Base-by-base conservation (phyloP, 331 rosid genomes). In the Acacia pycnantha region DNA sequence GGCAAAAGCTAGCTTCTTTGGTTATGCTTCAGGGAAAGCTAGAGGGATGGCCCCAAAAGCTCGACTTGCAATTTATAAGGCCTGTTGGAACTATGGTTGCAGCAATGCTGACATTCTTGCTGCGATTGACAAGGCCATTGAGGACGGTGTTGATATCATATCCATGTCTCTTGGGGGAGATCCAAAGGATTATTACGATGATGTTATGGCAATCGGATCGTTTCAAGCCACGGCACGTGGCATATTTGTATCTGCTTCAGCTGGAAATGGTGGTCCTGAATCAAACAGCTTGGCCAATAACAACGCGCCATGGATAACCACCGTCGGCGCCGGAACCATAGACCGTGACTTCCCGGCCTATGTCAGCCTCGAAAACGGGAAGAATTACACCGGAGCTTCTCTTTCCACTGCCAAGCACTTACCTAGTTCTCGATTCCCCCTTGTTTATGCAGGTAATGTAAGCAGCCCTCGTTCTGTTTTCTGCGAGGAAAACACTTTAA, bases 291-390 rank as follows among this genome's bases (percentile, higher is more conserved):
- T 93, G 86, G 50, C 84, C 8, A 51, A 51, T 24, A 93, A 92
- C 48, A 88, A 86, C 14, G 98, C 98, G 1, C 98, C 98, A 10
- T 95, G 98, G 98, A 56, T 89, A 65, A 92, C 86, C 74, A 90
- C 94, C 0, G 98, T 95, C 11, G 98, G 99, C 21, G 98, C 98
- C 3, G 98, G 98, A 82, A 91, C 98, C 43, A 72, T 95, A 64
- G 98, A 93, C 87, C 94, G 99, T 31, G 93, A 93, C 41, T 95
- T 95, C 82, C 99, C 99, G 0, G 89, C 90, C 29, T 78, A 82
- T 70, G 65, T 91, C 76, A 86, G 78, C 72, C 92, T 92, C 12
- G 98, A 97, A 79, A 90, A 92, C 48, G 92, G 89, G 44, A 91
- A 88, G 69, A 84, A 64, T 50, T 92, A 83, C 84, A 84, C 62